Evolutionary conservation across 2,329 filamentous ascomycete genomes (phyloP), one percentile per base, ranked within the genome.

Genomic region (Penicillium paneum): DNA sequence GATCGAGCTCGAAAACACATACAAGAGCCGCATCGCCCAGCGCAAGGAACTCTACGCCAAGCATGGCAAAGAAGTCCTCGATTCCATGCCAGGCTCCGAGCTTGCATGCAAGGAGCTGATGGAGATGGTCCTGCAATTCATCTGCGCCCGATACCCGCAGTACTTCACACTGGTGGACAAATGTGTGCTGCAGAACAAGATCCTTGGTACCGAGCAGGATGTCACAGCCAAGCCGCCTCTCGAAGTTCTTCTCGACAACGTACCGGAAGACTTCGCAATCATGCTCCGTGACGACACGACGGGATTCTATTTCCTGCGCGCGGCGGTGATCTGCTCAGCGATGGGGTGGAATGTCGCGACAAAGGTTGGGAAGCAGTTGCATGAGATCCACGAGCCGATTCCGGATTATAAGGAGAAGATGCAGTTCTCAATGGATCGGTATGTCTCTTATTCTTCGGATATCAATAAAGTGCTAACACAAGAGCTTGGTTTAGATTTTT

Each of bases 391-490:
- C 67, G 74, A 74, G 1, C 79, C 82, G 0, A 87, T 96, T 21
- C 90, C 91, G 0, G 89, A 94, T 64, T 95, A 93, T 70, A 89
- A 89, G 61, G 87, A 90, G 69, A 95, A 92, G 76, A 91, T 95
- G 88, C 83, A 88, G 35, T 88, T 91, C 59, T 91, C 88, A 38
- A 92, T 96, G 87, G 90, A 95, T 65, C 80, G 89, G 83, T 90
- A 74, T 47, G 81, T 66, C 28, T 51, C 15, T 3, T 7, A 4
- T 5, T 8, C 6, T 3, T 15, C 8, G 3, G 10, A 8, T 19
- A 8, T 5, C 12, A 11, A 13, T 19, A 13, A 39, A 11, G 7
- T 35, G 4, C 28, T 49, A 1, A 54, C 5, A 1, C 1, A 24
- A 24, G 11, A 17, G 21, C 17, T 10, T 42, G 29, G 17, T 21